Evolutionary conservation across 1,139 yeast genomes (phyloP).

Genomic region (Pneumocystis murina): DNA sequence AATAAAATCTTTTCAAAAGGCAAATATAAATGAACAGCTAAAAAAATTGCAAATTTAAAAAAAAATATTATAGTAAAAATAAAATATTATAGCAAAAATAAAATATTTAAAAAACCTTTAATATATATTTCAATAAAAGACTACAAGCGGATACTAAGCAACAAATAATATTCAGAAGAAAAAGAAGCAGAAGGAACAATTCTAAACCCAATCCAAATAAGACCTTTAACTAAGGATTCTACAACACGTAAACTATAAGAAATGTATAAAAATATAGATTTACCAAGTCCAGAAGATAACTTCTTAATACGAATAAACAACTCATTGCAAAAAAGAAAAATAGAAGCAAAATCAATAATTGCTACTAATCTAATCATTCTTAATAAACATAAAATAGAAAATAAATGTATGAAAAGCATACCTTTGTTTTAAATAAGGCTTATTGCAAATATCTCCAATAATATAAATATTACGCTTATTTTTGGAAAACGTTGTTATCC

Average conservation of each 20-base stretch:
- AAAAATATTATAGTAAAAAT: too few relatives aligned
- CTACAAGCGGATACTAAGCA: background rate
- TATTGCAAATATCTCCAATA: background rate
- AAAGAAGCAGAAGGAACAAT: background rate
- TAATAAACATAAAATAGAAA: background rate
- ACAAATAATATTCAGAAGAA: background rate
- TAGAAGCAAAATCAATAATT: background rate
- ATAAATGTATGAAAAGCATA: background rate
- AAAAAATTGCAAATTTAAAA: too few relatives aligned
- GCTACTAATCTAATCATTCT: background rate
- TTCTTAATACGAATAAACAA: background rate
- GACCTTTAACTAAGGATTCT: background rate
- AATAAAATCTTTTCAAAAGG: background rate
- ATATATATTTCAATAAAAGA: too few relatives aligned
- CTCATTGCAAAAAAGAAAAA: background rate
- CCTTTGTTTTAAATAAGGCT: background rate
- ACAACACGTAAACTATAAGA: background rate
- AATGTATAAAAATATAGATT: background rate
- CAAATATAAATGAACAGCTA: background rate
- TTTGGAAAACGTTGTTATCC: background rate
- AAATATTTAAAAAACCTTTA: too few relatives aligned
- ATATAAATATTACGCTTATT: background rate
- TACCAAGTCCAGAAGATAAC: background rate
- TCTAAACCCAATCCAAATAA: background rate
- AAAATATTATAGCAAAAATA: too few relatives aligned